These are phyloP conservation scores for Glycine tomentella DNA, from an alignment of 306 rosid genomes.

Conservation along the genomic window DNA sequence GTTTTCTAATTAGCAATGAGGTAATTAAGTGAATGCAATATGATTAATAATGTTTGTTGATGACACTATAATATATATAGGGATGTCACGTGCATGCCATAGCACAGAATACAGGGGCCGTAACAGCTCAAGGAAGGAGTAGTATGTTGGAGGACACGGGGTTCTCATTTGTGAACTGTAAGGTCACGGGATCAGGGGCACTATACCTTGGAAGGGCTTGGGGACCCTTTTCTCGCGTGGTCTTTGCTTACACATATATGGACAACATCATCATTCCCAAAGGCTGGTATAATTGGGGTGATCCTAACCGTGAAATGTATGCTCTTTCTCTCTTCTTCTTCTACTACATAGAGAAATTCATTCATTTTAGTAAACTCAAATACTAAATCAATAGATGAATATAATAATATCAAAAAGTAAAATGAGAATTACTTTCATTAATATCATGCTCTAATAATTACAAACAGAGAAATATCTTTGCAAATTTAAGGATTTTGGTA, in stretches of 20 bases:
- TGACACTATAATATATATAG: conserved; percentile 39
- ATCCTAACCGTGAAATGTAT: conserved; percentile 91
- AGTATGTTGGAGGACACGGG: conserved; percentile 89
- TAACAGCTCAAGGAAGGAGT: conserved; percentile 94
- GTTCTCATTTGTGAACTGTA: conserved; percentile 93
- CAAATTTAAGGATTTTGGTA: too few relatives aligned
- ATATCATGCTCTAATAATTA: too few relatives aligned
- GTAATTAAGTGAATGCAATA: too few relatives aligned
- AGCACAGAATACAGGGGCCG: conserved; percentile 77
- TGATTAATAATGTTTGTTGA: too few relatives aligned
- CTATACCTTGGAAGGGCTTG: conserved; percentile 97
- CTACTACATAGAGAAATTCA: too few relatives aligned
- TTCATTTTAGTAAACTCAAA: too few relatives aligned
- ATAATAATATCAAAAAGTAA: too few relatives aligned
- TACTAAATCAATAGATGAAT: too few relatives aligned
- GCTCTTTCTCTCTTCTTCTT: background rate
- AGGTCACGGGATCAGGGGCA: conserved; percentile 98
- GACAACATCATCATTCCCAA: conserved; percentile 95
- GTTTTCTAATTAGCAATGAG: too few relatives aligned
- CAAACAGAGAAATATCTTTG: too few relatives aligned
- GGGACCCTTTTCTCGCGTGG: conserved; percentile 95
- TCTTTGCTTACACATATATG: conserved; percentile 91
- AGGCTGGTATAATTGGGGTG: conserved; percentile 99
- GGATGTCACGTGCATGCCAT: conserved; percentile 97
- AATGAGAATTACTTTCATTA: too few relatives aligned